Evolutionary conservation across 345 rosid genomes (phyloP), one percentile per base, ranked within the genome.

Genomic region (Abelmoschus esculentus): DNA sequence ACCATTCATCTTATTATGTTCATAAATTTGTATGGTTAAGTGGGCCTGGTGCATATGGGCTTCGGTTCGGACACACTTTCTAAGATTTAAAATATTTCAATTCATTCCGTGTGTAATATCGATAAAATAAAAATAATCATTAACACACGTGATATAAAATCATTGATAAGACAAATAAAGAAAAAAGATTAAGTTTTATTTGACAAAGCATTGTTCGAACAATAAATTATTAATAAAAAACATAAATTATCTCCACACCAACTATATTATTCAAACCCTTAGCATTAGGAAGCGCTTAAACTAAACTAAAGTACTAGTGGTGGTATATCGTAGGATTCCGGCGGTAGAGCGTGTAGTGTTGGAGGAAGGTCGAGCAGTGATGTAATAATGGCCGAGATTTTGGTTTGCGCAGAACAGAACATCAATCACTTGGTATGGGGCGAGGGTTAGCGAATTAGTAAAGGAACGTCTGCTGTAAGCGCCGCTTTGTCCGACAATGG

Each of bases 341-440:
- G 6, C 15, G 56, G 69, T 65, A 65, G 1, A 0, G 7, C 6
- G 22, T 28, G 13, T 46, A 11, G 32, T 42, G 59, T 19, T 9
- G 6, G 70, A 47, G 22, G 57, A 66, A 28, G 70, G 14, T 28
- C 58, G 60, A n/a, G 72, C 58, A 0, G 73, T 65, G 64, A 80
- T 76, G 86, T 78, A 80, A 60, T 83, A 80, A 17, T 56, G 66
- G 13, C 80, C 68, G 0, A 71, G 72, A 7, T 78, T 31, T 28
- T 75, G 72, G 42, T 79, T 52, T 6, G 77, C 67, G 0, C 61
- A 72, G 56, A 79, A 2, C 31, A 77, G 29, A 7, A 82, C 72
- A 13, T 82, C 85, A 9, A 70, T 8, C n/a, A 79, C 77, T 29
- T n/a, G 18, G 10, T 11, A 47, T 71, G n/a, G 80, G 17, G 69